Evolutionary conservation across 1,284 basidiomycete species (phyloP).

Genomic region (Cryptococcus maquisensis): DNA sequence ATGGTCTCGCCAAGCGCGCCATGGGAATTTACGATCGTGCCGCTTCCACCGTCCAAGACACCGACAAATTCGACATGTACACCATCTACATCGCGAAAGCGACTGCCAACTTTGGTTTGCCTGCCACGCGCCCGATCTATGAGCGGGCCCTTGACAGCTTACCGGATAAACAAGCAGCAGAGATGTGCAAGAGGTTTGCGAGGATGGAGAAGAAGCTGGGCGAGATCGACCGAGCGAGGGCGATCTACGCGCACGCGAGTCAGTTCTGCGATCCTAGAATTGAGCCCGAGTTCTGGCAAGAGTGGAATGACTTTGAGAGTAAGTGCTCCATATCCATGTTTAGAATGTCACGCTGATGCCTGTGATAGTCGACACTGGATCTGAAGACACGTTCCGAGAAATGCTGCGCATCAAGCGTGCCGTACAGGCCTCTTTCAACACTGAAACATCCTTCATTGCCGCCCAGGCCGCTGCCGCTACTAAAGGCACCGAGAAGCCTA

Average conservation of each 20-base stretch:
- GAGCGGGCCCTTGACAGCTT: conserved; percentile 91
- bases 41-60: conserved; percentile 73
- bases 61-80: conserved; percentile 98
- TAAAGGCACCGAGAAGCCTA: conserved; percentile 38
- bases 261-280: conserved; percentile 97
- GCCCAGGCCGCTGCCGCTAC: conserved; percentile 72
- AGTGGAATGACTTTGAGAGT: conserved; percentile 95
- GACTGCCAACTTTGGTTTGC: conserved; percentile 88
- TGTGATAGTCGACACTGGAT: conserved; percentile 73
- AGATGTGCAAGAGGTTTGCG: conserved; percentile 96
- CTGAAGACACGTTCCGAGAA: conserved; percentile 97
- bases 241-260: conserved; percentile 93
- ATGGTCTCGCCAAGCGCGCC: conserved; percentile 89
- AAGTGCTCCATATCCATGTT: conserved; percentile 13
- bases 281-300: conserved; percentile 85
- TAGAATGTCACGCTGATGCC: conserved; percentile 8
- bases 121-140: conserved; percentile 94
- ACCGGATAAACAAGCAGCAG: conserved; percentile 90
- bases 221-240: conserved; percentile 94
- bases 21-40: conserved; percentile 97
- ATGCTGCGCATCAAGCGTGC: conserved; percentile 97
- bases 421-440: conserved; percentile 98
- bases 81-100: conserved; percentile 97
- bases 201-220: conserved; percentile 94
- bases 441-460: conserved; percentile 76